Evolutionary conservation across 352 stramenopile genomes (phyloP), one percentile per base, ranked within the genome.

Genomic region (Pythium rhizo-oryzae): DNA sequence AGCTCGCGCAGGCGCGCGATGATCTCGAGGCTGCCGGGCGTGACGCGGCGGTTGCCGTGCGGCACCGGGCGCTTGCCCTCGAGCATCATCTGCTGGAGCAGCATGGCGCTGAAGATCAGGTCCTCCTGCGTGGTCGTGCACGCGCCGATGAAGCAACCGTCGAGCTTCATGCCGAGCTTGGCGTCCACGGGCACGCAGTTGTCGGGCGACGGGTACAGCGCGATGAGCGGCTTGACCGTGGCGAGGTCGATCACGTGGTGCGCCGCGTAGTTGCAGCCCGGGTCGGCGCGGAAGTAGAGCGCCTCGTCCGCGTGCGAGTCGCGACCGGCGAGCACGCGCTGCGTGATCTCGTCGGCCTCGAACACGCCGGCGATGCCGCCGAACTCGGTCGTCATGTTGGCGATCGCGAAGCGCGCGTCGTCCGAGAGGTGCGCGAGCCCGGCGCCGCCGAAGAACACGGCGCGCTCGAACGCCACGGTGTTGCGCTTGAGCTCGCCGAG

Each of bases 331-430:
- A 91, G 70, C 59, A 92, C 85, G 41, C 78, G 80, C 52, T 91
- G 70, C 5, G 85, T 91, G 69, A 93, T 88, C 44, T 77, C 79
- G 52, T 94, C 86, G 19, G 86, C 86, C 50, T 83, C 78, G 55
- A 94, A 94, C 16, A 94, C 84, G 15, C 86, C 86, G n/a, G 84
- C 84, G 59, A 94, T 94, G 41, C 74, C 86, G 24, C 86, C 86
- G 63, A 94, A 94, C 72, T 94, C 86, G 23, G 86, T 91, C 51
- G 76, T 92, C 86, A 94, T 94, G 65, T 94, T 94, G 43, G 82
- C 80, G 46, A 94, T 85, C 19, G 86, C 86, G 68, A 94, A 94
- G 6, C 86, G 84, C 16, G 86, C 86, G 59, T 94, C 86, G 54
- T 90, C 83, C n/a, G 84, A 92, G 15, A 94, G 56, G 62, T 82